Evolutionary conservation across 164 flowering plant genomes (phyloP), one percentile per base, ranked within the genome.

Genomic region (Vitis amurensis): DNA sequence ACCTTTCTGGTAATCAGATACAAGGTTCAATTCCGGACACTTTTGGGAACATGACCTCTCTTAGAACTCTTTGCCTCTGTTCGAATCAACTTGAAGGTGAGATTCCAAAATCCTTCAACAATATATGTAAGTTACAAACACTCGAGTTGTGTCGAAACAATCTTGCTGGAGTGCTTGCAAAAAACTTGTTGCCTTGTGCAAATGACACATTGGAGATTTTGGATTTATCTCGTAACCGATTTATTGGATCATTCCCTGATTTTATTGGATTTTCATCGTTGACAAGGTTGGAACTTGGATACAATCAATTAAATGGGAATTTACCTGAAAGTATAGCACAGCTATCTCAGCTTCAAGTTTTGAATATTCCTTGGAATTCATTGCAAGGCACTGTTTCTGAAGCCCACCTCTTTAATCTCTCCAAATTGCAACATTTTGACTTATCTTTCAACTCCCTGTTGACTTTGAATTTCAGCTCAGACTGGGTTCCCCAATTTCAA

Each of bases 191-290:
- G 52, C 57, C 63, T 57, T 17, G 62, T 12, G 12, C 13, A 1
- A 10, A 13, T 16, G 13, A 47, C n/a, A 8, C 50, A 8, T 23
- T 66, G 23, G 58, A 65, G 30, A 4, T 2, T 47, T 47, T 78
- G 53, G 7, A 15, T 2, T 9, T 78, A 14, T 5, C 11, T 44
- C 30, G 0, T 5, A 79, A 73, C 49, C 11, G 13, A 3, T 44
- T 79, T 8, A 65, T 8, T 37, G 82, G 79, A 3, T 30, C 69
- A 10, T 16, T 79, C 47, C 76, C 77, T 9, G 64, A 70, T 53
- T 12, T 66, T 30, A 48, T 61, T 7, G n/a, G 5, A 16, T 72
- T 73, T 71, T 50, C 71, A 12, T 70, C 77, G 10, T 52, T 77
- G 63, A 61, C 3, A 59, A 59, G 63, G 5, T 51, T 77, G 12